Conservation (phyloP, 2,329 filamentous ascomycete genomes). For the Colletotrichum destructivum region DNA sequence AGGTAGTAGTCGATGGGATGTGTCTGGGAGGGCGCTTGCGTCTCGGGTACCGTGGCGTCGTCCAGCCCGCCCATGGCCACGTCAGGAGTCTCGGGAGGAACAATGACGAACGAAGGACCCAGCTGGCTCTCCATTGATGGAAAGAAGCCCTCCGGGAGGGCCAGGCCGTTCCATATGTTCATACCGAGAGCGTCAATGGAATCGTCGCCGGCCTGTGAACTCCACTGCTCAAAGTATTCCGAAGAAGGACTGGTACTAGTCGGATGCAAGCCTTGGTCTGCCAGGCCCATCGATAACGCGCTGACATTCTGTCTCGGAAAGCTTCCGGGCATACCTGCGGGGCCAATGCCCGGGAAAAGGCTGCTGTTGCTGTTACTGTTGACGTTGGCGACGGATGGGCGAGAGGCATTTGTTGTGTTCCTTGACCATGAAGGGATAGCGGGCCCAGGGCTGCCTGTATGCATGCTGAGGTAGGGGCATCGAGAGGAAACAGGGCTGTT, state of each 20-base stretch:
- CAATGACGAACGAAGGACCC: conserved; percentile 19
- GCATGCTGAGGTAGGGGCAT: conserved; percentile 14
- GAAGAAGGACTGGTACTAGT: conserved; percentile 11
- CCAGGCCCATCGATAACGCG: conserved; percentile 20
- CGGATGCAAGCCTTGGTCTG: neutral
- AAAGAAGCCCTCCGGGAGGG: neutral
- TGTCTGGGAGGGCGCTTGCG: neutral
- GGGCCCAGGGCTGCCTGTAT: neutral
- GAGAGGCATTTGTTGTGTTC: neutral
- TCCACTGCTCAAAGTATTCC: conserved; percentile 22
- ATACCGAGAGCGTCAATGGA: neutral
- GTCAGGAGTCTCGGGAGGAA: conserved; percentile 16
- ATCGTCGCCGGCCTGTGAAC: neutral
- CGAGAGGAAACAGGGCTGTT: conserved; percentile 13
- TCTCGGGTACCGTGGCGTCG: neutral
- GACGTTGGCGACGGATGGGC: neutral
- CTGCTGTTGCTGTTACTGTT: neutral
- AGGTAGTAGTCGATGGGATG: conserved; percentile 27
- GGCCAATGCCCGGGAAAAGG: neutral
- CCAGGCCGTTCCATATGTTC: neutral
- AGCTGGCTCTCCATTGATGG: neutral
- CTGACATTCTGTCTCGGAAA: conserved; percentile 9
- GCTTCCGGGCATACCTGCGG: conserved; percentile 12
- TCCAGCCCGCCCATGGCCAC: neutral
- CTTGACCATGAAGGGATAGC: neutral